These are phyloP conservation scores for Pichia sp. DNA, from an alignment of 1,139 yeast species.

Conservation along the genomic window DNA sequence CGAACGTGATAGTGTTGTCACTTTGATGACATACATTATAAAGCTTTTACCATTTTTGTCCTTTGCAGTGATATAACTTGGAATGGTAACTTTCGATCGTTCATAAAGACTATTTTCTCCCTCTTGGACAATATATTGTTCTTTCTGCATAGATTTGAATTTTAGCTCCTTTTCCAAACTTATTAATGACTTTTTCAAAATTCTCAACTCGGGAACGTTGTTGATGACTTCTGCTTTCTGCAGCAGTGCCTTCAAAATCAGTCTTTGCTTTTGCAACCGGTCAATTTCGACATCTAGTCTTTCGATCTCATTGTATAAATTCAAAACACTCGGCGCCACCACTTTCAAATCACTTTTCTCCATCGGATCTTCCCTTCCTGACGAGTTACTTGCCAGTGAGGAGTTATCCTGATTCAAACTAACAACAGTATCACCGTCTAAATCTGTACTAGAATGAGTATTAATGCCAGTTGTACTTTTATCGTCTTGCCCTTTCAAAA, in stretches of 20 bases:
- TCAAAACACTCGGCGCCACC: constrained; percentile 68
- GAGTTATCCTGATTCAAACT: neutral
- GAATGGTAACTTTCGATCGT: constrained; percentile 61
- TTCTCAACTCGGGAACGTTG: constrained; percentile 61
- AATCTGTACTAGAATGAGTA: neutral
- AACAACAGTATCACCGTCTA: neutral
- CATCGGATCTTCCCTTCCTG: neutral
- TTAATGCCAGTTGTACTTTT: neutral
- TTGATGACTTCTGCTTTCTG: constrained; percentile 80
- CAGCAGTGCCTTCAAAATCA: constrained; percentile 60
- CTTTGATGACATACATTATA: constrained; percentile 71
- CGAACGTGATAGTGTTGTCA: constrained; percentile 49
- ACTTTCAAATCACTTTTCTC: constrained; percentile 27
- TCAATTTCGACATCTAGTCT: constrained; percentile 56
- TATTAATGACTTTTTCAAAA: constrained; percentile 60
- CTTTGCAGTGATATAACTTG: constrained; percentile 54
- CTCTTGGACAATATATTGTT: constrained; percentile 79
- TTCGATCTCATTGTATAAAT: constrained; percentile 62
- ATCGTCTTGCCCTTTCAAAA: constrained; percentile 5
- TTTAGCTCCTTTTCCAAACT: constrained; percentile 68
- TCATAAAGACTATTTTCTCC: constrained; percentile 75
- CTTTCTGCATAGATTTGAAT: constrained; percentile 67
- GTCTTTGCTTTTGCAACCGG: constrained; percentile 55
- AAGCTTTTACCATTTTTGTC: constrained; percentile 53
- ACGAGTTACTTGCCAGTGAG: neutral